Conservation (phyloP, 2,329 filamentous ascomycete species). For the Thermoascus crustaceus region DNA sequence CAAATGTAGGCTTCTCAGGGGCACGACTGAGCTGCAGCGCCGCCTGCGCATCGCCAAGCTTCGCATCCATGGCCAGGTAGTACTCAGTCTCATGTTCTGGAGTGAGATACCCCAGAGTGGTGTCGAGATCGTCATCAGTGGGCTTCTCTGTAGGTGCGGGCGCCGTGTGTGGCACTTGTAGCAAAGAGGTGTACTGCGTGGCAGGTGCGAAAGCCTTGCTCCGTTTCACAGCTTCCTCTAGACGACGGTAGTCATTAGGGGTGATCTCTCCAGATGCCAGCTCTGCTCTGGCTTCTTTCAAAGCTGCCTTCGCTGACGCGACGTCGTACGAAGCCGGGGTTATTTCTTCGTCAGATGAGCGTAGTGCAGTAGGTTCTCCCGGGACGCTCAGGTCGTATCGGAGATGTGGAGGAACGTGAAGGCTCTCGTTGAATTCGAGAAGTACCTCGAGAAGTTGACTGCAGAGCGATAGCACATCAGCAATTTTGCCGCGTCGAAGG, state of each 20-base stretch:
- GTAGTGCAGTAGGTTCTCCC: constrained; percentile 40
- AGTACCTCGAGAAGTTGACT: constrained; percentile 85
- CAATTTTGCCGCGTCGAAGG: constrained; percentile 5
- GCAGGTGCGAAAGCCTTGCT: constrained; percentile 32
- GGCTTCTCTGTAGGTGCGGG: constrained; percentile 10
- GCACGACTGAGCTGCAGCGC: constrained; percentile 43
- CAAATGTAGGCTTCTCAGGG: constrained; percentile 33
- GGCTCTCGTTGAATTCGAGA: constrained; percentile 77
- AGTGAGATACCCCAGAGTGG: constrained; percentile 35
- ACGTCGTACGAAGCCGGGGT: constrained; percentile 27
- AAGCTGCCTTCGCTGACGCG: constrained; percentile 23
- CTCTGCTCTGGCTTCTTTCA: constrained; percentile 32
- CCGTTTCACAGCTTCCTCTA: constrained; percentile 32
- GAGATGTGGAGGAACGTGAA: constrained; percentile 65
- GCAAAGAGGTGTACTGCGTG: constrained; percentile 24
- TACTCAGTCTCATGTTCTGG: constrained; percentile 38
- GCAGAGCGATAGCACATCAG: constrained; percentile 9
- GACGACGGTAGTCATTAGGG: constrained; percentile 25
- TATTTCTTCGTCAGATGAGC: constrained; percentile 36
- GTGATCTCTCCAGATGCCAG: constrained; percentile 30
- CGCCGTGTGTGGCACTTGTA: constrained; percentile 23
- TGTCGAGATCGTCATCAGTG: constrained; percentile 10
- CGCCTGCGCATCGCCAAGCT: constrained; percentile 35
- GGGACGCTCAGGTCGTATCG: constrained; percentile 60
- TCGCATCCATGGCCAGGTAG: constrained; percentile 35